Evolutionary conservation across 2,329 filamentous ascomycete genomes (phyloP).

Genomic region (Rutstroemia sp.): DNA sequence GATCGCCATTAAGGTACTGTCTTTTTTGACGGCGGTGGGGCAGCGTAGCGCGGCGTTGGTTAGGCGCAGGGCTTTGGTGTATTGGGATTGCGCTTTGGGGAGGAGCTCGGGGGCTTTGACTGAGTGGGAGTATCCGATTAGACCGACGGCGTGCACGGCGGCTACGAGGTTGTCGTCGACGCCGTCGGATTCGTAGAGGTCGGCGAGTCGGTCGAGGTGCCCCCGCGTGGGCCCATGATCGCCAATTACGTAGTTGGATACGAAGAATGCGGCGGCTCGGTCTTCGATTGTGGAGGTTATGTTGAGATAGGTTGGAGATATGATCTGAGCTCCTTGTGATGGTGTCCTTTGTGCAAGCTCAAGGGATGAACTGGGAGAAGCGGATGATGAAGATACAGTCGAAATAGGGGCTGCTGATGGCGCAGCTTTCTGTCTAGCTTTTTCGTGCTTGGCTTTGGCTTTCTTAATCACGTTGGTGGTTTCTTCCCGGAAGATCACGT

Average conservation of each 20-base stretch:
- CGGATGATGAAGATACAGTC: neutral
- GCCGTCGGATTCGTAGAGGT: slow-evolving; percentile 36
- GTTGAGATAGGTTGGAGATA: slow-evolving; percentile 18
- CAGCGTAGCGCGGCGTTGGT: slow-evolving; percentile 43
- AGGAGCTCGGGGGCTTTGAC: slow-evolving; percentile 32
- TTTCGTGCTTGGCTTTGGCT: slow-evolving; percentile 31
- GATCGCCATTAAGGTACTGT: slow-evolving; percentile 47
- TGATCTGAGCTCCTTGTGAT: neutral
- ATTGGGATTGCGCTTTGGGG: slow-evolving; percentile 42
- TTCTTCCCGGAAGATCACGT: slow-evolving; percentile 52
- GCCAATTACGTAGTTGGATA: slow-evolving; percentile 30
- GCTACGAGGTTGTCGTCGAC: slow-evolving; percentile 40
- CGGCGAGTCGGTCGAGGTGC: slow-evolving; percentile 46
- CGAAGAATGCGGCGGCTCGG: slow-evolving; percentile 21
- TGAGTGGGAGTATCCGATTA: slow-evolving; percentile 42
- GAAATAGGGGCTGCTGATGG: neutral
- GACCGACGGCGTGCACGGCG: slow-evolving; percentile 47
- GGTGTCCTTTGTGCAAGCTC: neutral
- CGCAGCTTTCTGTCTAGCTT: neutral
- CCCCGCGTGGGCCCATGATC: slow-evolving; percentile 36
- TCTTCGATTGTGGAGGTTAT: slow-evolving; percentile 27
- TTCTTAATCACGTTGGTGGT: slow-evolving; percentile 45
- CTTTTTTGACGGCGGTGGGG: slow-evolving; percentile 40
- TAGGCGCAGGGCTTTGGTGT: slow-evolving; percentile 43
- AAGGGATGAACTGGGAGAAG: neutral